These are phyloP conservation scores for Casuarina cunninghamiana DNA, from an alignment of 306 rosid genomes.

Conservation along the genomic window DNA sequence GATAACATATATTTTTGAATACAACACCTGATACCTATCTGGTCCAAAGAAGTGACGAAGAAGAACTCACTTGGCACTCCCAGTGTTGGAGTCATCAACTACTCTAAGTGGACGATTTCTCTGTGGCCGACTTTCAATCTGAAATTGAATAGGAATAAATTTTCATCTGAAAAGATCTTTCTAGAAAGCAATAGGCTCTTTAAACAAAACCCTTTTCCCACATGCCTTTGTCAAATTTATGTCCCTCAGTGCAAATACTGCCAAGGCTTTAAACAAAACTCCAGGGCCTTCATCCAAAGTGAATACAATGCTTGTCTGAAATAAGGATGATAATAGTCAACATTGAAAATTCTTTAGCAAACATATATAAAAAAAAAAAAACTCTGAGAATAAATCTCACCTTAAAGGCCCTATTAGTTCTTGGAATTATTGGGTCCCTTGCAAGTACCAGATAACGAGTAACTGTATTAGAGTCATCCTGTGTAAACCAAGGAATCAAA, in stretches of 20 bases:
- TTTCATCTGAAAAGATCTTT: neutral
- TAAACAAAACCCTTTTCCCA: conserved; percentile 2
- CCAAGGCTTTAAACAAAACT: conserved; percentile 56
- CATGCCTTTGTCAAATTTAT: conserved; percentile 48
- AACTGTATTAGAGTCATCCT: conserved; percentile 54
- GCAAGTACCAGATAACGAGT: conserved; percentile 64
- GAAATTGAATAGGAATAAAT: conserved; percentile 19
- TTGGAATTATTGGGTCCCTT: conserved; percentile 66
- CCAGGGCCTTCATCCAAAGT: conserved; percentile 57
- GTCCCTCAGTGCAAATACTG: conserved; percentile 56
- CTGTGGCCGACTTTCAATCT: conserved; percentile 67
- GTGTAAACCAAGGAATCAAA: conserved; percentile 25
- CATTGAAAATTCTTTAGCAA: neutral
- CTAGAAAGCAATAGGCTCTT: conserved; percentile 17
- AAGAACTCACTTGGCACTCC: conserved; percentile 49
- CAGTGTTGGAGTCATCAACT: conserved; percentile 53
- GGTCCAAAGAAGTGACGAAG: neutral
- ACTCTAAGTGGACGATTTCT: conserved; percentile 56
- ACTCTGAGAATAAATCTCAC: conserved; percentile 19
- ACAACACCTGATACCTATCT: neutral
- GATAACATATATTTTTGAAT: neutral
- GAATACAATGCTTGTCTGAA: conserved; percentile 57
- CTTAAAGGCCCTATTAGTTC: conserved; percentile 45
- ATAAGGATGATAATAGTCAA: neutral
- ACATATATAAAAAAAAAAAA: conserved; percentile 2